Evolutionary conservation across 331 rosid genomes (phyloP).

Genomic region (Erythrophleum ivorense): DNA sequence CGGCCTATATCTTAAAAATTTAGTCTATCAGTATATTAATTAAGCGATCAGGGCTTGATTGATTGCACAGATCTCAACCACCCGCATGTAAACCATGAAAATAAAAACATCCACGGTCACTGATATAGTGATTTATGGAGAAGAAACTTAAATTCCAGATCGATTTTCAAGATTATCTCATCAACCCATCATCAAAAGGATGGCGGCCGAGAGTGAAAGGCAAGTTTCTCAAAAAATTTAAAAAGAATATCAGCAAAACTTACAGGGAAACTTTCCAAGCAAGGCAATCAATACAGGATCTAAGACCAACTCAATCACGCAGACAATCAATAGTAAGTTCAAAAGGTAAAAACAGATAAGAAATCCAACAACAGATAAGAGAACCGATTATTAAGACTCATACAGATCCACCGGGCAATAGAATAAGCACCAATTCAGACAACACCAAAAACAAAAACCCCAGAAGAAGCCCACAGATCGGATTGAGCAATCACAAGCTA

Average conservation of each 20-base stretch:
- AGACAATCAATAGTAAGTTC: neutral
- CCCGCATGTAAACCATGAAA: neutral
- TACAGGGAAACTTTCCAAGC: neutral
- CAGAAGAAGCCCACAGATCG: neutral
- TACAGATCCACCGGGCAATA: neutral
- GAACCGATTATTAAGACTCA: neutral
- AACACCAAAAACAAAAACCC: neutral
- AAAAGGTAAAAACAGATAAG: neutral
- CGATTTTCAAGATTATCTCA: neutral
- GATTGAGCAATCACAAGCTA: conserved; percentile 14
- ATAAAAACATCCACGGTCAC: neutral
- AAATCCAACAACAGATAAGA: neutral
- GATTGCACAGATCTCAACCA: conserved; percentile 11
- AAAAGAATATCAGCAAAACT: neutral
- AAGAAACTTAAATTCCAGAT: neutral
- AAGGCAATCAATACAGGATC: neutral
- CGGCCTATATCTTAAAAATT: neutral
- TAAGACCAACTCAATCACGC: conserved; percentile 8
- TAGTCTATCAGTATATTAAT: neutral
- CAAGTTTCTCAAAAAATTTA: neutral
- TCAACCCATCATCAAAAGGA: conserved; percentile 17
- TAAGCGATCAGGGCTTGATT: neutral
- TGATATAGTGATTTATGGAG: neutral
- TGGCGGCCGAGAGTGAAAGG: neutral
- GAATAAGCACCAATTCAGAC: neutral